phyloP scores from a whole-genome alignment of 306 rosid genomes.

The Pyrus communis region DNA sequence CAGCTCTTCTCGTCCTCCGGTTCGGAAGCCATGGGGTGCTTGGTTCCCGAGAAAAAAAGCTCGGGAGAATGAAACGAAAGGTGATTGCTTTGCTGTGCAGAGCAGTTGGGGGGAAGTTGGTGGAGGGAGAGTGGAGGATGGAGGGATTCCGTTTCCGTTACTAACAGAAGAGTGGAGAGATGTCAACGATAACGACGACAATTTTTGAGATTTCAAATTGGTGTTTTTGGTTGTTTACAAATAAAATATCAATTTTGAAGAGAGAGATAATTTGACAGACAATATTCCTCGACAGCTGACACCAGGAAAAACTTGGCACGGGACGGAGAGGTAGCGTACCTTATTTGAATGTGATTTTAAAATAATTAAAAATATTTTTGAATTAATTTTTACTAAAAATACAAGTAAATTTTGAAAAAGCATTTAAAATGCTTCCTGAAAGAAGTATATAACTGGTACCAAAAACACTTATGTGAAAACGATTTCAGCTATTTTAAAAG shows the following conservation, averaged over 20 bases:
- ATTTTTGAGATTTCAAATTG: neutral
- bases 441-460: too few species aligned
- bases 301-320: too few species aligned
- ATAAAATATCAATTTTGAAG: neutral
- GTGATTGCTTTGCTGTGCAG: neutral
- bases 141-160: neutral
- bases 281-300: too few species aligned
- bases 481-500: too few species aligned
- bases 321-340: too few species aligned
- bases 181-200: neutral
- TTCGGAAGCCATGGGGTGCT: constrained; percentile 52
- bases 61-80: neutral
- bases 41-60: constrained; percentile 30
- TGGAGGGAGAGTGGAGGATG: neutral
- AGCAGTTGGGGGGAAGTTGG: neutral
- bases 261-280: neutral
- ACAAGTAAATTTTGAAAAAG: too few species aligned
- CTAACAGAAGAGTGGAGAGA: neutral
- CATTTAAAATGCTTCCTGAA: too few species aligned
- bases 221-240: neutral
- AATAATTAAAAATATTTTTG: too few species aligned
- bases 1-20: constrained; percentile 46
- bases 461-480: too few species aligned
- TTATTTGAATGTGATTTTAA: too few species aligned
- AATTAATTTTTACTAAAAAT: too few species aligned